Base-by-base conservation (phyloP, 257 asterid genomes). In the Striga asiatica region DNA sequence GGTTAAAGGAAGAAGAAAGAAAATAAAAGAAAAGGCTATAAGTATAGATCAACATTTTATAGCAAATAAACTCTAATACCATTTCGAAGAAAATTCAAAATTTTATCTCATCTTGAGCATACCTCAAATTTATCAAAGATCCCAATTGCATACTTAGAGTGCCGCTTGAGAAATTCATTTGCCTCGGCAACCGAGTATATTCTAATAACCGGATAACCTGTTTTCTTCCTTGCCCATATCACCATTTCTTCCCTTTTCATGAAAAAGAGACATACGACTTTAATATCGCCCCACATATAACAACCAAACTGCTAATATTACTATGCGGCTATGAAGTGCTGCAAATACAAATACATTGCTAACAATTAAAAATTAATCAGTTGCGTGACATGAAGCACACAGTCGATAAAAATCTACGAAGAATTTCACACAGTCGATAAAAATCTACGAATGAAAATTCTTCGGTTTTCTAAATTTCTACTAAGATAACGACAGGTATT, bases 191-290 rank as follows among this genome's bases (percentile, higher is more conserved):
- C 72, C 2, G 91, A 67, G 59, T 67, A 73, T 47, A 84, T 65
- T 69, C 77, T 76, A 52, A 82, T 60, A 38, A 84, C 81, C 56
- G 99, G 99, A 11, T 59, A 58, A 54, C 95, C 93, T 2, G 94
- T 88, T 79, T 82, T 92, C 84, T 88, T 88, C 76, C 89, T 80
- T 12, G 77, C 81, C 99, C 99, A 92, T 53, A 84, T 57, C 74
- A 88, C 86, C 37, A 88, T 78, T 74, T 92, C 99, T 63, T 84
- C 93, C 83, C 98, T 92, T 92, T 69, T 65, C 23, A 66, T 50
- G 34, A 61, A 70, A 53, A 46, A 16, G 16, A 10, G 48, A 10
- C 45, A 56, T 61, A 50, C 37, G 31, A 66, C 49, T 49, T 54
- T 55, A 57, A 42, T 22, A 66, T 60, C 51, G 66, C 56, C 48